Evolutionary conservation across 495 filamentous ascomycete species (phyloP), one percentile per base, ranked within the genome.

Genomic region (Aspergillus sclerotiicarbonarius): DNA sequence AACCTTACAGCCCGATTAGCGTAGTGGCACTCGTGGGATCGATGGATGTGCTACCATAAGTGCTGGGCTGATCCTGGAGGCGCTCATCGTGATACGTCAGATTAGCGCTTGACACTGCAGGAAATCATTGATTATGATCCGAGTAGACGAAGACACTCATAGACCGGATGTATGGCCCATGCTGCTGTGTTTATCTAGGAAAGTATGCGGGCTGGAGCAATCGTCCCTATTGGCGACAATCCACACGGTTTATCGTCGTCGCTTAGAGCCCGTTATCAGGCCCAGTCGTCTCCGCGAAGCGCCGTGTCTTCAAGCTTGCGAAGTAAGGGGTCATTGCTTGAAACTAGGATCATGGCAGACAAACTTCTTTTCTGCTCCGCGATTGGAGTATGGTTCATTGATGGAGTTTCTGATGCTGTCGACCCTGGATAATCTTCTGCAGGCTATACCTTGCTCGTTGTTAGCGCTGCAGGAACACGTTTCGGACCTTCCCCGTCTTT

Each of bases 381-480:
- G 35, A 54, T 45, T 54, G 51, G 51, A 19, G 15, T 9, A 25
- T 9, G 7, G 10, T 15, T 16, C 12, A 13, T 25, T 15, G 3
- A 25, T 37, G 12, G 15, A 20, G 33, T 43, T 35, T 25, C 4
- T 35, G 39, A 15, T 32, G 50, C 20, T 45, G 35, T 5, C 5
- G 18, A 52, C 30, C 51, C 44, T 53, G 39, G 50, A 13, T 15
- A 44, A 16, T 12, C 9, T 59, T 50, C 57, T 59, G n/a, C 51
- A 53, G 45, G 32, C 57, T 54, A 59, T 32, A 21, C 50, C 44
- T 16, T 59, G 44, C 50, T 13, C 15, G 43, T 50, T 6, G 39
- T 39, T 59, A 50, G 43, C 25, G 18, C 51, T 50, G 51, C 57
- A 53, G 57, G 43, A 54, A 51, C 57, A 50, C 46, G 57, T 54